Conservation (phyloP, 2,329 filamentous ascomycete genomes). For the Zopfia rhizophila region DNA sequence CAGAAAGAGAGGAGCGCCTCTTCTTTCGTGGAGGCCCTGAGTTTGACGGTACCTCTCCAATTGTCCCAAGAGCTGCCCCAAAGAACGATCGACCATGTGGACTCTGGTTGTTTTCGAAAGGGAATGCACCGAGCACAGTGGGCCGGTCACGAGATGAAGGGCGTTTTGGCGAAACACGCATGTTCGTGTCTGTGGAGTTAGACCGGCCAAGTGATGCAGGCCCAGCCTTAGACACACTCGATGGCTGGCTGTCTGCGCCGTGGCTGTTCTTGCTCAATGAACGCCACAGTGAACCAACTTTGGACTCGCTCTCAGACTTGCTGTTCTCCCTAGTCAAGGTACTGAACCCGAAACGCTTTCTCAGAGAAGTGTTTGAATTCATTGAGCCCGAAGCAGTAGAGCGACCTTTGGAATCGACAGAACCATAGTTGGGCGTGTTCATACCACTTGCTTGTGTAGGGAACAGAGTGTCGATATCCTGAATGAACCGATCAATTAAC, state of each 20-base stretch:
- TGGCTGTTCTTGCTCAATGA: constrained; percentile 82
- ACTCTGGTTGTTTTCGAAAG: constrained; percentile 59
- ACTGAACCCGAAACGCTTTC: constrained; percentile 85
- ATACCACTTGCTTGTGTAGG: constrained; percentile 67
- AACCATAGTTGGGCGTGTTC: constrained; percentile 64
- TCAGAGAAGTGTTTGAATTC: constrained; percentile 87
- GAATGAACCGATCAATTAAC: constrained; percentile 85
- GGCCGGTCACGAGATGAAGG: constrained; percentile 67
- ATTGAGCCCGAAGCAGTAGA: constrained; percentile 77
- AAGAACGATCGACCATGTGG: constrained; percentile 39
- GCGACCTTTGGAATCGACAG: constrained; percentile 66
- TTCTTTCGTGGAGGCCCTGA: constrained; percentile 68
- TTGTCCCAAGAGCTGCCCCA: constrained; percentile 58
- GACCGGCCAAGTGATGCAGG: constrained; percentile 67
- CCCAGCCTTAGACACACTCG: constrained; percentile 73
- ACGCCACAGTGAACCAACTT: constrained; percentile 81
- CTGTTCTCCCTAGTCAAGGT: constrained; percentile 80
- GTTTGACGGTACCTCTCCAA: constrained; percentile 59
- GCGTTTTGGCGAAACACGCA: constrained; percentile 57
- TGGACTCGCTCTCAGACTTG: constrained; percentile 74
- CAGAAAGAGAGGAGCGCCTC: constrained; percentile 89
- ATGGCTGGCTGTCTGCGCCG: constrained; percentile 58
- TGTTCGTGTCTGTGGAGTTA: constrained; percentile 79
- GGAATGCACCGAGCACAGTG: constrained; percentile 58
- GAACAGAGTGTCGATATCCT: constrained; percentile 90